phyloP scores from a whole-genome alignment of 1,139 yeast species.

The Sugiyamaella sp. region DNA sequence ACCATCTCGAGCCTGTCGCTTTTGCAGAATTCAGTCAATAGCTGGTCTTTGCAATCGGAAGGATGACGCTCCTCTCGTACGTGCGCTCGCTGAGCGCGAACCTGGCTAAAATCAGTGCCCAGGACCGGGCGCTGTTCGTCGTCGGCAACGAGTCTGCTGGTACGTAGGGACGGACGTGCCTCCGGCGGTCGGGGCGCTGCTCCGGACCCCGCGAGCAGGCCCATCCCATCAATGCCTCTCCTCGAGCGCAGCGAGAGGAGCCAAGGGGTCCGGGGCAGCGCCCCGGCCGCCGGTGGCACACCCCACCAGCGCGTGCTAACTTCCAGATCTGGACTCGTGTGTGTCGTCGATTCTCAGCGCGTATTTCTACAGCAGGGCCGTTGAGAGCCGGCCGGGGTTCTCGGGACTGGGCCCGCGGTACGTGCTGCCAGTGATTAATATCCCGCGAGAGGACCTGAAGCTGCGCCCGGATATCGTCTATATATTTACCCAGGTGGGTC shows the following conservation, averaged over 20 bases:
- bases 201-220: not conserved
- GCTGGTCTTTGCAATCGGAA: not conserved
- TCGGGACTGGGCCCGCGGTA: conserved; percentile 24
- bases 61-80: conserved; percentile 15
- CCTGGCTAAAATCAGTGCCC: conserved; percentile 14
- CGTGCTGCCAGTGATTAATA: conserved; percentile 70
- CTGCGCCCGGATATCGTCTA: conserved; percentile 71
- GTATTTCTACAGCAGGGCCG: conserved; percentile 49
- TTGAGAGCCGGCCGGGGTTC: conserved; percentile 12
- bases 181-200: not conserved
- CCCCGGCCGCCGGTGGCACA: too few relatives aligned
- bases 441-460: conserved; percentile 63
- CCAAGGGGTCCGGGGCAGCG: too few relatives aligned
- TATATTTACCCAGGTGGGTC: conserved; percentile 53
- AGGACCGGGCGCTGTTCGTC: conserved; percentile 48
- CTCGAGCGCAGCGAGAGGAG: not conserved
- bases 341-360: conserved; percentile 74
- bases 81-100: conserved; percentile 17
- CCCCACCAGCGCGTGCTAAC: too few relatives aligned
- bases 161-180: conserved; percentile 20
- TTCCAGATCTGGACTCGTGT: conserved; percentile 77
- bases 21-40: too few relatives aligned
- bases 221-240: not conserved
- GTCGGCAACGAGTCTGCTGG: conserved; percentile 81
- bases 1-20: too few relatives aligned